A percentile compares a stretch with the other conserved stretches of the same genome.
phyloP scores from a whole-genome alignment of 73 alveolate species.

The Paramecium biaurelia region DNA sequence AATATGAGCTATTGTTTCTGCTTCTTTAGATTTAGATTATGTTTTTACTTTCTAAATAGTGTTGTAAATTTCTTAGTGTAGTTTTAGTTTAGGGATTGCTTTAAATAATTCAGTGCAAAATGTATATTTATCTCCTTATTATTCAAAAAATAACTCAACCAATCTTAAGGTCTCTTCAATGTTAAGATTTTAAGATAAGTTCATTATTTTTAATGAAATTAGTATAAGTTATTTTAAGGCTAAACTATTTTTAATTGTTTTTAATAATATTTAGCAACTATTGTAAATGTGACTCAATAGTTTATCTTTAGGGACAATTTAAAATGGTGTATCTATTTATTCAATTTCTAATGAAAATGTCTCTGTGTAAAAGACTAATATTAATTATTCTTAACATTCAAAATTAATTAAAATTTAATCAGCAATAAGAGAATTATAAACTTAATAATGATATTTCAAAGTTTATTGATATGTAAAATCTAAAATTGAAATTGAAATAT shows the following conservation, averaged over 20 bases:
- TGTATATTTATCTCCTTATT: constrained; percentile 26
- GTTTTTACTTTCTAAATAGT: neutral
- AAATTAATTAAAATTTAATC: neutral
- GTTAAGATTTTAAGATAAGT: neutral
- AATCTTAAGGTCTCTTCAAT: neutral
- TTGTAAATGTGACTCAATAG: neutral
- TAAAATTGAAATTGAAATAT: no score
- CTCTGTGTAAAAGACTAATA: neutral
- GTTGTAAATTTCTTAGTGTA: neutral
- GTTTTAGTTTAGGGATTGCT: neutral
- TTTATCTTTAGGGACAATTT: neutral
- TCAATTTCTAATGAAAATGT: neutral
- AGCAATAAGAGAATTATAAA: neutral
- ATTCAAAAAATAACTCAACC: neutral
- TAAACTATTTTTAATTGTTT: neutral
- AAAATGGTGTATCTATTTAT: neutral
- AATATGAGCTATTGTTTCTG: neutral
- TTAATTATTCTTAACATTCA: neutral
- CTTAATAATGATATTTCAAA: neutral
- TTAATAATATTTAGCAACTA: neutral
- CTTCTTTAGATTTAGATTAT: neutral
- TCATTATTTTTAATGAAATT: neutral
- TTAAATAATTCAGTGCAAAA: constrained; percentile 31
- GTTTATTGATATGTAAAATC: neutral
- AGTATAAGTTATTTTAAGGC: neutral